phyloP scores from a whole-genome alignment of 768 basidiomycete species.

The Stropharia rugosoannulata region DNA sequence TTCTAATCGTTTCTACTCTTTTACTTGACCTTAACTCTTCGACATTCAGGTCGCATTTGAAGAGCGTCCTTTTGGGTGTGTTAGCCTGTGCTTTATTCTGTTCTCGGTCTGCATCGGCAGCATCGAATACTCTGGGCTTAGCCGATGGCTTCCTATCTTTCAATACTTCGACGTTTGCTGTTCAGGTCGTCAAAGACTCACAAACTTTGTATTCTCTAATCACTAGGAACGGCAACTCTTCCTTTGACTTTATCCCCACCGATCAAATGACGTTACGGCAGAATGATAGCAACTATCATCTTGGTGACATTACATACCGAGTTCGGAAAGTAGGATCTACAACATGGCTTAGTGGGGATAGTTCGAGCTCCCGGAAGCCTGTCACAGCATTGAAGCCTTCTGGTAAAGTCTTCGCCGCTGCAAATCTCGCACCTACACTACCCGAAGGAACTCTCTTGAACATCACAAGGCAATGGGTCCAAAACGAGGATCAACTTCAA shows the following conservation, averaged over 20 bases:
- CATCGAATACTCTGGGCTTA: constrained; percentile 45
- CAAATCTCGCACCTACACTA: constrained; percentile 48
- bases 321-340: constrained; percentile 44
- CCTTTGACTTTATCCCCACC: constrained; percentile 51
- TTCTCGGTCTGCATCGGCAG: constrained; percentile 55
- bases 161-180: constrained; percentile 41
- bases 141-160: constrained; percentile 46
- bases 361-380: constrained; percentile 37
- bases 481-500: constrained; percentile 38
- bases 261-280: constrained; percentile 50
- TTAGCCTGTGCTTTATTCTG: constrained; percentile 1
- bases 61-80: not conserved
- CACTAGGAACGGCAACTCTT: constrained; percentile 29
- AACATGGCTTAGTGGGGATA: constrained; percentile 46
- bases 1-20: not conserved
- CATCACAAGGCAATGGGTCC: constrained; percentile 52
- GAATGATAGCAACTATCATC: constrained; percentile 49
- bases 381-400: constrained; percentile 37
- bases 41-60: not conserved
- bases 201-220: constrained; percentile 55
- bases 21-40: not conserved
- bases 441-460: constrained; percentile 42
- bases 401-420: constrained; percentile 46
- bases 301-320: constrained; percentile 56
- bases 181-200: constrained; percentile 54